Base-by-base conservation (phyloP, 2,329 filamentous ascomycete genomes). In the Alternaria ventricosa region DNA sequence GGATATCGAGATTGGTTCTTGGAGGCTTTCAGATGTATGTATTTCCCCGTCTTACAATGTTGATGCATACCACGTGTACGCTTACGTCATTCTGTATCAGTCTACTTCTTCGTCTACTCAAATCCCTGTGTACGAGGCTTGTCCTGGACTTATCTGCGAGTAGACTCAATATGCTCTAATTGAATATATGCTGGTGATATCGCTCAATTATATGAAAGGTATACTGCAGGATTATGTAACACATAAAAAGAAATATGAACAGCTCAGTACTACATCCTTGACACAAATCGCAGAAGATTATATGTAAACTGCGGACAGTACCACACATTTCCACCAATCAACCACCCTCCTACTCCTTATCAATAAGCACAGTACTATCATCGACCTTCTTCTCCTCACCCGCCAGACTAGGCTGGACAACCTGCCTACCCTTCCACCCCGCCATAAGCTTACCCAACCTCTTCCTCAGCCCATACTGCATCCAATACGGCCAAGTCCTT, bases 401-500 rank as follows among this genome's bases (percentile, higher is more conserved):
- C 20, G 28, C 50, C 69, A 74, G 71, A 63, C 74, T 78, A 18
- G 78, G 78, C 73, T 80, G 78, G 64, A 65, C 71, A 45, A 81
- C 79, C 70, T 80, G 75, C 54, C 79, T 69, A 10, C 79, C 79
- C 55, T 72, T 75, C 77, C 77, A 81, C 18, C 60, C 61, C 57
- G 33, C 66, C 79, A 81, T 81, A 62, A 79, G 59, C 28, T 71
- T 70, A 53, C 67, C 75, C 68, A 79, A 59, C 54, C 67, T 66
- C 77, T 83, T 81, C 66, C 89, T 80, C 61, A 87, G n/a, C 15
- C 78, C 72, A 68, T 86, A 82, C 78, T 89, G 84, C 72, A 88
- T 84, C 89, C 89, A 92, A 69, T 87, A 80, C n/a, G 90, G 90
- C 68, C 88, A 77, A 0, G 80, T 83, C 33, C 87, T 81, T 3